phyloP scores from a whole-genome alignment of 2,329 filamentous ascomycete genomes.

The Daldinia sp. region DNA sequence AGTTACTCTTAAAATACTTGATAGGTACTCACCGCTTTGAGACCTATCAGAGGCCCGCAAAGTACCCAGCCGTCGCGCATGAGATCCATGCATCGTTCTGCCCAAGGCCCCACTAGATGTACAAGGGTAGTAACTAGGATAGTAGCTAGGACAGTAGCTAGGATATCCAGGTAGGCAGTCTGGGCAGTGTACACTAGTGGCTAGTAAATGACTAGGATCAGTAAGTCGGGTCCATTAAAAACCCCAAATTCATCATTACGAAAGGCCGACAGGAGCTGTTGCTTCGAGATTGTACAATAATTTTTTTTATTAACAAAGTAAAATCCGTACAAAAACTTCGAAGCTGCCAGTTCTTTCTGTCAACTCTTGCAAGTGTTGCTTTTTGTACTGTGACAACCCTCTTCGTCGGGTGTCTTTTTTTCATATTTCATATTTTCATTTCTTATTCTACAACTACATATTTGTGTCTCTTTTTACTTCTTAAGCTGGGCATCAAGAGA shows the following conservation, averaged over 20 bases:
- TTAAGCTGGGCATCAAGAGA: constrained; percentile 38
- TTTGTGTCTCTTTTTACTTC: constrained; percentile 1
- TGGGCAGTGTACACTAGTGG: background rate
- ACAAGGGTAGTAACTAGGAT: constrained; percentile 3
- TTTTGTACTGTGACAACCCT: constrained; percentile 33
- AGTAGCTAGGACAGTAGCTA: too few species aligned
- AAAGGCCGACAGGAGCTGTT: constrained; percentile 21
- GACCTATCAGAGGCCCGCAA: constrained; percentile 35
- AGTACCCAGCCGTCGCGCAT: constrained; percentile 24
- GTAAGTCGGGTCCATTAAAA: constrained; percentile 30
- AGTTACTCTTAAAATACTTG: constrained; percentile 25
- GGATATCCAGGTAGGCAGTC: too few species aligned
- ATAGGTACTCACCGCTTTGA: constrained; percentile 22
- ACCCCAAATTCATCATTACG: constrained; percentile 42
- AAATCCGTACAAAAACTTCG: constrained; percentile 35
- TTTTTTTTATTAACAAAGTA: constrained; percentile 31
- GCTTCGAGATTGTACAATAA: constrained; percentile 22
- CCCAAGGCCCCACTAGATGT: constrained; percentile 25
- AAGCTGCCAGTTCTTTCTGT: constrained; percentile 35
- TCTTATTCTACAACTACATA: constrained; percentile 7
- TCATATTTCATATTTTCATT: constrained; percentile 14
- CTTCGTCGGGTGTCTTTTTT: constrained; percentile 8
- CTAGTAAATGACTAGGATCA: constrained; percentile 18
- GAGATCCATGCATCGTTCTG: constrained; percentile 21
- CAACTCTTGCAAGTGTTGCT: constrained; percentile 10